Base-by-base conservation (phyloP, 805 yeast species). In the Teunomyces atbi region DNA sequence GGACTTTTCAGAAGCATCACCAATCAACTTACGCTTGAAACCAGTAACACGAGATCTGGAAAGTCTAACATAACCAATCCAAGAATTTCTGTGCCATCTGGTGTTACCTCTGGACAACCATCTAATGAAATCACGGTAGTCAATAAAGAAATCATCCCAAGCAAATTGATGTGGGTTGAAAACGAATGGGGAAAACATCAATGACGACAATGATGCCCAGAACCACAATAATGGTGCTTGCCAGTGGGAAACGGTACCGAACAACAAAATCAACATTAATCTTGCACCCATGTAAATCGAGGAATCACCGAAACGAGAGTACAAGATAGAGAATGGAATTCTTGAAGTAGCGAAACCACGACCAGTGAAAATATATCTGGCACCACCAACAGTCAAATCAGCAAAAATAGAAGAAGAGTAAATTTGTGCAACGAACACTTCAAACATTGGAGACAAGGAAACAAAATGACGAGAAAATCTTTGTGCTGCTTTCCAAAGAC, bases 111-210 rank as follows among this genome's bases (percentile, higher is more conserved):
- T 83, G n/a, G 89, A 82, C 61, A 86, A 74, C 95, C 95, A 86
- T 74, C 89, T 81, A 61, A 91, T 84, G 71, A 81, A 94, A 64
- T 89, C 96, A 68, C 96, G 82, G 80, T 94, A 94, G 69, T 94
- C 99, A 65, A 92, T 82, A 72, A 92, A 89, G 81, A 86, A 92
- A 71, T 91, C 97, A 65, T 84, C 87, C 91, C 95, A 86, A 43
- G 97, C 83, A 69, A 91, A 94, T 76, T 94, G 98, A 73, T 92
- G 97, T 41, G 99, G 99, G 73, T 94, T 94, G 82, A 89, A 94
- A 50, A 94, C 63, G 68, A 92, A 90, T 60, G 99, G 99, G 41
- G 98, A 85, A 57, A 89, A 81, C 72, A 89, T 79, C 72, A 94
- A 78, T 3, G 98, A 88, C 41, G 90, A 77, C 57, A 90, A 74